Evolutionary conservation across 306 rosid genomes (phyloP).

Genomic region (Fragaria iinumae): DNA sequence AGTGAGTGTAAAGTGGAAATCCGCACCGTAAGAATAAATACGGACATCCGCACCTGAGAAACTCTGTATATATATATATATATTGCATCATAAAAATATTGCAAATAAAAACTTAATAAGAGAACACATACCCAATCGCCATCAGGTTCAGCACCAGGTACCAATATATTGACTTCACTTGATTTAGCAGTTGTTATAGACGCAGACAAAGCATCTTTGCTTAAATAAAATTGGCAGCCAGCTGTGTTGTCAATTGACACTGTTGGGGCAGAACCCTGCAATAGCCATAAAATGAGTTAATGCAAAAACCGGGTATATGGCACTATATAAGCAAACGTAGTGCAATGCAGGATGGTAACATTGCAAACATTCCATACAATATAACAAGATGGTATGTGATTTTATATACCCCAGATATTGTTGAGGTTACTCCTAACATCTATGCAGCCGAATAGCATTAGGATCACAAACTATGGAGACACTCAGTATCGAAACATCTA

Average conservation of each 20-base stretch:
- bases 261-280: conserved; percentile 91
- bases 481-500: conserved; percentile 10
- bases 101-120: neutral
- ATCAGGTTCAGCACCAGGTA: conserved; percentile 69
- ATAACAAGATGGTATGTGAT: neutral
- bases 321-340: neutral
- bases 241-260: conserved; percentile 86
- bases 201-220: conserved; percentile 75
- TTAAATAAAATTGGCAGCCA: conserved; percentile 86
- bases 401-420: neutral
- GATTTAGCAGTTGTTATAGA: conserved; percentile 94
- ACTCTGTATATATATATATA: neutral
- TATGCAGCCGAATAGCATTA: neutral
- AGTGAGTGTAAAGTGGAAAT: too few species aligned
- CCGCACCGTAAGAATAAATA: too few species aligned
- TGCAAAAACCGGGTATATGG: conserved; percentile 15
- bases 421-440: neutral
- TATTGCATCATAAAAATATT: neutral
- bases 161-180: conserved; percentile 91
- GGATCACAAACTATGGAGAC: neutral
- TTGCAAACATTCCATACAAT: neutral
- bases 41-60: too few species aligned
- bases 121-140: conserved; percentile 75
- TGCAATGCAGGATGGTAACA: conserved; percentile 5
- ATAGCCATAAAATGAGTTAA: conserved; percentile 22